Conservation (phyloP, 2,329 filamentous ascomycete genomes). For the Fusarium citri region DNA sequence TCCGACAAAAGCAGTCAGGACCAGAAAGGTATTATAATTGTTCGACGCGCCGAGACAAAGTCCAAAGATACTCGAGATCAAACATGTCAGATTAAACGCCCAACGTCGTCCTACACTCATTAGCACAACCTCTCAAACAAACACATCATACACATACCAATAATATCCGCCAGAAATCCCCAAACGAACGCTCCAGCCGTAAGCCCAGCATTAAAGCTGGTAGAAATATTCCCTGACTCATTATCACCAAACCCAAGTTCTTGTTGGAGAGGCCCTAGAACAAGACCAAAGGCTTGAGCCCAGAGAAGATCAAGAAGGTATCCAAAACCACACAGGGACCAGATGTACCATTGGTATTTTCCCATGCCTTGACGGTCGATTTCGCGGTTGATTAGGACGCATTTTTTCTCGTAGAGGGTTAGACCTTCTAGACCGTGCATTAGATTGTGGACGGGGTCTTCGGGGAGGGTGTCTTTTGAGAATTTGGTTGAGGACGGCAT, state of each 20-base stretch:
- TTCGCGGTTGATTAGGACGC: constrained; percentile 54
- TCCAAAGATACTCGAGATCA: constrained; percentile 66
- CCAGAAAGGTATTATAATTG: constrained; percentile 62
- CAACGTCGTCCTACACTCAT: constrained; percentile 57
- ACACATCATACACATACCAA: constrained; percentile 43
- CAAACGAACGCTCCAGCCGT: constrained; percentile 67
- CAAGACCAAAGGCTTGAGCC: constrained; percentile 68
- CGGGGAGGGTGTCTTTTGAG: not conserved
- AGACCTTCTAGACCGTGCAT: constrained; percentile 40
- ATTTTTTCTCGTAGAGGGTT: constrained; percentile 52
- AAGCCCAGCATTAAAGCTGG: constrained; percentile 65
- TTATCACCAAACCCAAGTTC: constrained; percentile 63
- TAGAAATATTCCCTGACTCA: constrained; percentile 60
- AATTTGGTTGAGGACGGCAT: not conserved
- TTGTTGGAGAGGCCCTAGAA: constrained; percentile 65
- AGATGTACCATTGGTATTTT: constrained; percentile 64
- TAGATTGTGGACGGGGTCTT: not conserved
- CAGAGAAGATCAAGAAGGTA: constrained; percentile 68
- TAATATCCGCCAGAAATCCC: constrained; percentile 66
- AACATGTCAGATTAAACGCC: constrained; percentile 69
- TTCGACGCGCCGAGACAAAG: constrained; percentile 62
- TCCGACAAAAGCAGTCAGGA: constrained; percentile 65
- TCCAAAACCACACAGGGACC: constrained; percentile 64
- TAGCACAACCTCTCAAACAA: not conserved
- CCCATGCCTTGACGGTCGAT: constrained; percentile 66